These are phyloP conservation scores for Geoglossum glabrum DNA, from an alignment of 495 filamentous ascomycete species.

Conservation along the genomic window DNA sequence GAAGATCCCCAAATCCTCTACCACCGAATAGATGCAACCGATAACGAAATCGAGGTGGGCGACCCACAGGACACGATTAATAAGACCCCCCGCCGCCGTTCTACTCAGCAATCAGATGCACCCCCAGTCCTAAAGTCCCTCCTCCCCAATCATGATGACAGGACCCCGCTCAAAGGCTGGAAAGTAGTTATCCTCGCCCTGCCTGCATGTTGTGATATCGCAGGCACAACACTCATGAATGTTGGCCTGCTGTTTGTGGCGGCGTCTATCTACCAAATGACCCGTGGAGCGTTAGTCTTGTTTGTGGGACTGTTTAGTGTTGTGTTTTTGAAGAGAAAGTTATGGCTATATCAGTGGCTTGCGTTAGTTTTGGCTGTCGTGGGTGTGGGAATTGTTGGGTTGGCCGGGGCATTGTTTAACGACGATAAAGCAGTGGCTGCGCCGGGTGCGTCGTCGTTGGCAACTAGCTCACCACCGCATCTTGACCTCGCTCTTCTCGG, in stretches of 20 bases:
- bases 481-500: constrained; percentile 4
- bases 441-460: constrained; percentile 5
- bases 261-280: constrained; percentile 97
- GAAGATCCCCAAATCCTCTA: constrained; percentile 31
- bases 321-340: constrained; percentile 57
- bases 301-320: constrained; percentile 95
- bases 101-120: constrained; percentile 22
- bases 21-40: constrained; percentile 28
- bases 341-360: constrained; percentile 74
- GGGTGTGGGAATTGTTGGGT: constrained; percentile 75
- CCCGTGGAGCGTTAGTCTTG: constrained; percentile 75
- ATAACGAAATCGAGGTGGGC: constrained; percentile 9
- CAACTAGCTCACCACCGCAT: too few relatives aligned
- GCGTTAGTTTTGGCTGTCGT: constrained; percentile 69
- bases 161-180: constrained; percentile 44
- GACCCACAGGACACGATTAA: constrained; percentile 30
- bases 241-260: constrained; percentile 83
- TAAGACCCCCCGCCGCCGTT: constrained; percentile 9
- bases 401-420: constrained; percentile 64
- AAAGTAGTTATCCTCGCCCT: constrained; percentile 59
- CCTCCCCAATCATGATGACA: constrained; percentile 21
- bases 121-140: constrained; percentile 30
- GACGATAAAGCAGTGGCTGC: constrained; percentile 36
- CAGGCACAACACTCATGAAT: constrained; percentile 93
- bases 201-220: constrained; percentile 83